phyloP scores from a whole-genome alignment of 2,329 filamentous ascomycete genomes.

The Sclerotinia trifoliorum region DNA sequence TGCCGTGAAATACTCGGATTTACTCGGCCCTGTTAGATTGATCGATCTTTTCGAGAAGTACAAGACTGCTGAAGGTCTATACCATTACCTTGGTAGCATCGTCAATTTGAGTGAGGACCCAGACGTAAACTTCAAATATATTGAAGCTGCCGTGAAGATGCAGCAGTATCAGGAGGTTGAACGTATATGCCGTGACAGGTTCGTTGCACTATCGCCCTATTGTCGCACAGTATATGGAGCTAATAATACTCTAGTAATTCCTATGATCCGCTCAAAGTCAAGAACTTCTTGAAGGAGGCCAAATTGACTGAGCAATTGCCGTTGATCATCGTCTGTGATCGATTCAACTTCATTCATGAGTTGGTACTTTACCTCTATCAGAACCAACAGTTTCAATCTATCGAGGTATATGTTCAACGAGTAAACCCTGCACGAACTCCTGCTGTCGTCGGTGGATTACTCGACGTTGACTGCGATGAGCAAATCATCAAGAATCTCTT shows the following conservation, averaged over 20 bases:
- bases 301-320: slow-evolving; percentile 88
- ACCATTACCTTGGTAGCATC: slow-evolving; percentile 97
- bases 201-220: slow-evolving; percentile 15
- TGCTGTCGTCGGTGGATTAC: slow-evolving; percentile 84
- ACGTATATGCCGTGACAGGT: slow-evolving; percentile 93
- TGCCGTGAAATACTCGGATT: slow-evolving; percentile 95
- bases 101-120: slow-evolving; percentile 94
- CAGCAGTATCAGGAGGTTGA: slow-evolving; percentile 94
- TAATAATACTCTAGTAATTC: slow-evolving; percentile 39
- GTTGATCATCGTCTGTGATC: slow-evolving; percentile 96
- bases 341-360: slow-evolving; percentile 99
- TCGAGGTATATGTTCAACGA: slow-evolving; percentile 95
- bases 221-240: background rate
- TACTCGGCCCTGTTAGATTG: slow-evolving; percentile 80
- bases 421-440: slow-evolving; percentile 92
- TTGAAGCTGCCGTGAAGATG: slow-evolving; percentile 93
- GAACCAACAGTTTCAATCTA: slow-evolving; percentile 98
- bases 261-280: slow-evolving; percentile 92
- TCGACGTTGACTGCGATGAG: slow-evolving; percentile 98
- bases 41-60: slow-evolving; percentile 98
- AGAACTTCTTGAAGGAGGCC: slow-evolving; percentile 99
- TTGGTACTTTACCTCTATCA: slow-evolving; percentile 96
- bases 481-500: slow-evolving; percentile 91
- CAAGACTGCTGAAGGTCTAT: slow-evolving; percentile 93
- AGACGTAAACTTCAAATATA: slow-evolving; percentile 99